Base-by-base conservation (phyloP, 129 eudicot species). In the Tagetes patula region DNA sequence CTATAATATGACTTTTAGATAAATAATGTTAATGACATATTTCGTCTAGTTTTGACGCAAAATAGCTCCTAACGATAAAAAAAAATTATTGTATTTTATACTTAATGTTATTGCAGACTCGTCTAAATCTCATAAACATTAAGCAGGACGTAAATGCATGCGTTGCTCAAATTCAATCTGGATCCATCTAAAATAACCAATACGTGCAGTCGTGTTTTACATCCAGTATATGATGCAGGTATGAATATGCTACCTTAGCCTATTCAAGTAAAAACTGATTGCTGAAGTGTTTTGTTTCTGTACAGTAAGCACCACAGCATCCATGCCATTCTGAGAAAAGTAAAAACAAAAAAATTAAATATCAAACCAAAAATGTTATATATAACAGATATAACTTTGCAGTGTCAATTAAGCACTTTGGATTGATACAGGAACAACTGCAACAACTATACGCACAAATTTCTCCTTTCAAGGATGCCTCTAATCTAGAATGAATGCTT, bases 291-390 rank as follows among this genome's bases (percentile, higher is more conserved):
- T 95, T 46, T 50, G 79, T 75, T 82, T 95, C 69, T 90, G 99
- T 80, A 90, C 99, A 59, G 99, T 95, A 53, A 95, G 93, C 85
- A 95, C 74, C 75, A 95, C 92, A 74, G 97, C 97, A 80, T 86
- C 82, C 99, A 90, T 90, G 63, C 75, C 55, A 69, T 82, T 88
- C 97, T 95, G 79, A 14, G 62, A 63, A 72, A 72, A 34, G 61
- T 67, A 3, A 68, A 55, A 60, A 56, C 11, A 71, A 41, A 77
- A 14, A 47, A 59, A 32, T 77, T 53, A 76, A 60, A 61, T 50
- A 64, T 41, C 62, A 73, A 50, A 47, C 34, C 33, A 20, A 20
- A 20, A 49, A 78, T 9, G 14, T 14, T 14, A 64, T 60, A 60
- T 47, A 79, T 33, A 50, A 55, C 65, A 54, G 3, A 54, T 36